These are phyloP conservation scores for Zoysia japonica DNA, from an alignment of 176 grass and related monocot species.

Conservation along the genomic window DNA sequence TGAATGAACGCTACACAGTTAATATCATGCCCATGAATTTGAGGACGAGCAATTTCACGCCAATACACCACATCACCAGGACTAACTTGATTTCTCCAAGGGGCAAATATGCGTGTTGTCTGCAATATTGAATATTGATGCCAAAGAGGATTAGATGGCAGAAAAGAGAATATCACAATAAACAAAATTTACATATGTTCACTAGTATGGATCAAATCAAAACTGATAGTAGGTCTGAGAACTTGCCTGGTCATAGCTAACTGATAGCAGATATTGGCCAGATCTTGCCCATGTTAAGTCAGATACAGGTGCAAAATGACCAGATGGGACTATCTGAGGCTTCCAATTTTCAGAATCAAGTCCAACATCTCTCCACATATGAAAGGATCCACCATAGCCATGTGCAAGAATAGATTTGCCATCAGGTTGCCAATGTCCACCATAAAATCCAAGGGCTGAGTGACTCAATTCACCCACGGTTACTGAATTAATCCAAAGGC, in stretches of 20 bases:
- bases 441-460: slow-evolving; percentile 89
- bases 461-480: slow-evolving; percentile 91
- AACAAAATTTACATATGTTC: background rate
- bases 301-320: slow-evolving; percentile 91
- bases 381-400: slow-evolving; percentile 91
- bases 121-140: slow-evolving; percentile 49
- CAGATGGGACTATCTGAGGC: slow-evolving; percentile 76
- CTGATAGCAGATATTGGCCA: slow-evolving; percentile 85
- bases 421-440: slow-evolving; percentile 82
- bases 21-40: slow-evolving; percentile 97
- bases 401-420: slow-evolving; percentile 86
- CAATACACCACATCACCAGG: slow-evolving; percentile 53
- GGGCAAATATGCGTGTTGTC: slow-evolving; percentile 83
- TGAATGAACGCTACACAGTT: slow-evolving; percentile 79
- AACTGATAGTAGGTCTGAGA: slow-evolving; percentile 34
- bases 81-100: slow-evolving; percentile 69
- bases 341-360: slow-evolving; percentile 84
- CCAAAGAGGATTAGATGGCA: slow-evolving; percentile 34
- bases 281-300: slow-evolving; percentile 79
- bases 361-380: slow-evolving; percentile 91
- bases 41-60: slow-evolving; percentile 79
- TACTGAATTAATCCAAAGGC: slow-evolving; percentile 92
- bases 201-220: slow-evolving; percentile 5
- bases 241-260: slow-evolving; percentile 95
- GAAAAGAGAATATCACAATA: slow-evolving; percentile 20